Base-by-base conservation (phyloP, 2,329 filamentous ascomycete species). In the Tolypocladium tropicale region DNA sequence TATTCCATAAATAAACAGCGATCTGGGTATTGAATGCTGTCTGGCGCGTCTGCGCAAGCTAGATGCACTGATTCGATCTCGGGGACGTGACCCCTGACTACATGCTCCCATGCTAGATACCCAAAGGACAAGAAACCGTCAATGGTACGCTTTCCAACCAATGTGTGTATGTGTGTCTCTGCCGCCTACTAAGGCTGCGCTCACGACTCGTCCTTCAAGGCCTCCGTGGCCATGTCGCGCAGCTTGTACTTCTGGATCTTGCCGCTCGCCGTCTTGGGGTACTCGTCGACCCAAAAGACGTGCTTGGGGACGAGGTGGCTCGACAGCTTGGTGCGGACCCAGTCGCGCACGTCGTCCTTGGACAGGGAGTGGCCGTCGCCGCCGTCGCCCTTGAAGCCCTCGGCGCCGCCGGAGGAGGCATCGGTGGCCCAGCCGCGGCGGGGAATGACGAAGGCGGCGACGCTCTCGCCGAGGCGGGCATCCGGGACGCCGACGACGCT, bases 161-260 rank as follows among this genome's bases (percentile, higher is more conserved):
- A 33, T 11, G 33, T 50, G 4, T 14, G 18, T 30, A 16, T 7
- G 10, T 11, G 33, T 50, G 4, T 14, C 28, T 30, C 28, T 7
- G 10, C 2, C 11, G 33, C 6, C 16, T 0, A 14, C 18, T n/a
- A 11, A 21, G 18, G 25, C 28, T 12, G 16, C 23, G 32, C n/a
- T 58, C 39, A 56, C 23, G 23, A 18, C 41, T 43, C 52, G n/a
- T 48, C 30, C 21, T 57, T 55, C 3, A 75, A 53, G 9, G 74
- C 53, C 60, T 72, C 68, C 62, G 67, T 70, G 1, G 77, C 92
- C 65, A 79, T 74, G 18, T 91, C 87, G 65, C 83, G 81, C 64
- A 97, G 70, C 74, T 87, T 93, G 69, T 88, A 96, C 75, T 97
- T 96, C 74, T 96, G 90, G 56, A 97, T 92, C 81, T 99, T 99